Evolutionary conservation across 73 alveolate species (phyloP).

Genomic region (Stentor coeruleus): DNA sequence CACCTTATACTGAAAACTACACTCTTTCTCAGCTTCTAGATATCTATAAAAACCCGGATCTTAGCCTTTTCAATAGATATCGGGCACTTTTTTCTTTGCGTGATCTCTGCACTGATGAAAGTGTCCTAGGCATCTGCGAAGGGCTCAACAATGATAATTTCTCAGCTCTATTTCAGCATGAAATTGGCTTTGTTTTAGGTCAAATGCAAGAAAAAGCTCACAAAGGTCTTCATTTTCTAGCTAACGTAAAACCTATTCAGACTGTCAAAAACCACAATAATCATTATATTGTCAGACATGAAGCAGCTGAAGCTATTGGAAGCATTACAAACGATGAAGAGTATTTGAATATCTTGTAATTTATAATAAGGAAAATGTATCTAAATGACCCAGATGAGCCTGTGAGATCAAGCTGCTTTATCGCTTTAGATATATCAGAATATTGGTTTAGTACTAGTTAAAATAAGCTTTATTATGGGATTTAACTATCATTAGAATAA

Average conservation of each 20-base stretch:
- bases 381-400: slow-evolving; percentile 16
- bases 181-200: slow-evolving; percentile 64
- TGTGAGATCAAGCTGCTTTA: slow-evolving; percentile 11
- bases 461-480: too few species aligned
- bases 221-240: slow-evolving; percentile 36
- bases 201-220: slow-evolving; percentile 46
- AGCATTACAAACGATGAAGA: neutral
- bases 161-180: slow-evolving; percentile 60
- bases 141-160: slow-evolving; percentile 39
- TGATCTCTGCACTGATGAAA: slow-evolving; percentile 53
- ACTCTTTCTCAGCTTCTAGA: slow-evolving; percentile 11
- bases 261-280: neutral
- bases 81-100: slow-evolving; percentile 65
- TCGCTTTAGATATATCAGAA: slow-evolving; percentile 14
- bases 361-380: neutral
- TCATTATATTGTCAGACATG: slow-evolving; percentile 20
- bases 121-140: slow-evolving; percentile 46
- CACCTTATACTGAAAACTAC: neutral
- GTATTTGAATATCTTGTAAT: neutral
- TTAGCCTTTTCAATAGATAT: slow-evolving; percentile 50
- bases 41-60: slow-evolving; percentile 37
- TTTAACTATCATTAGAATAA: too few species aligned
- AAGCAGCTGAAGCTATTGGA: slow-evolving; percentile 27
- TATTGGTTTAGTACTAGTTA: slow-evolving; percentile 23
- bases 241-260: slow-evolving; percentile 15